phyloP scores from a whole-genome alignment of 2,329 filamentous ascomycete genomes.

The Plenodomus tracheiphilus region DNA sequence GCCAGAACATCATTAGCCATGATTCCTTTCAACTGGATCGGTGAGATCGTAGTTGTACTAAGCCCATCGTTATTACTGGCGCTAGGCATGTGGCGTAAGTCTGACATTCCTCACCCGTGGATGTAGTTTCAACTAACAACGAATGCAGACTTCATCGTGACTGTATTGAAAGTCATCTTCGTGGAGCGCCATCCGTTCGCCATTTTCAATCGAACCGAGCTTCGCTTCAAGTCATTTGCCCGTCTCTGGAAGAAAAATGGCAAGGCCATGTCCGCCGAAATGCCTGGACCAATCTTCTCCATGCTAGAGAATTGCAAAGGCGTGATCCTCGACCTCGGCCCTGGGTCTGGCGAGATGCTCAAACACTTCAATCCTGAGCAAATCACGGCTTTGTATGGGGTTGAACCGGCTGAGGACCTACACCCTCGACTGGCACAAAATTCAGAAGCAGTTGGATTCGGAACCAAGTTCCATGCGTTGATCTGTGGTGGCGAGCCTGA shows the following conservation, averaged over 20 bases:
- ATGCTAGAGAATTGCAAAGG: constrained; percentile 36
- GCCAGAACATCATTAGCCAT: constrained; percentile 9
- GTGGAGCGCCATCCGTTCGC: constrained; percentile 29
- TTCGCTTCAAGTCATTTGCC: constrained; percentile 40
- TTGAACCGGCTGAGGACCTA: constrained; percentile 56
- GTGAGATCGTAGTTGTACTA: constrained; percentile 27
- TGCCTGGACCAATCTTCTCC: constrained; percentile 35
- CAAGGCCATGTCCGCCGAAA: constrained; percentile 41
- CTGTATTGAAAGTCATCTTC: constrained; percentile 35
- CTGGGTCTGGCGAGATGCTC: constrained; percentile 58
- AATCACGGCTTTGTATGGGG: constrained; percentile 56
- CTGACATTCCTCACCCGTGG: no score
- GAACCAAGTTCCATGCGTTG: constrained; percentile 55
- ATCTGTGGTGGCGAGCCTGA: constrained; percentile 52
- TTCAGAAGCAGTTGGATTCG: constrained; percentile 48
- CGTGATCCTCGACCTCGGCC: constrained; percentile 47
- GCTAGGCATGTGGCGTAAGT: constrained; percentile 33
- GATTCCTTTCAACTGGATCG: constrained; percentile 18
- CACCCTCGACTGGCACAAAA: constrained; percentile 50
- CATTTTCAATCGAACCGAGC: constrained; percentile 32
- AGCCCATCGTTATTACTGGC: constrained; percentile 33
- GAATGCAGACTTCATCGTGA: constrained; percentile 39
- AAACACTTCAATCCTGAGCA: constrained; percentile 48
- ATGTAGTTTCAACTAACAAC: constrained; percentile 2
- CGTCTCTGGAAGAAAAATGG: constrained; percentile 43